These are phyloP conservation scores for Trichophyton equinum DNA, from an alignment of 2,329 filamentous ascomycete species.

Conservation along the genomic window DNA sequence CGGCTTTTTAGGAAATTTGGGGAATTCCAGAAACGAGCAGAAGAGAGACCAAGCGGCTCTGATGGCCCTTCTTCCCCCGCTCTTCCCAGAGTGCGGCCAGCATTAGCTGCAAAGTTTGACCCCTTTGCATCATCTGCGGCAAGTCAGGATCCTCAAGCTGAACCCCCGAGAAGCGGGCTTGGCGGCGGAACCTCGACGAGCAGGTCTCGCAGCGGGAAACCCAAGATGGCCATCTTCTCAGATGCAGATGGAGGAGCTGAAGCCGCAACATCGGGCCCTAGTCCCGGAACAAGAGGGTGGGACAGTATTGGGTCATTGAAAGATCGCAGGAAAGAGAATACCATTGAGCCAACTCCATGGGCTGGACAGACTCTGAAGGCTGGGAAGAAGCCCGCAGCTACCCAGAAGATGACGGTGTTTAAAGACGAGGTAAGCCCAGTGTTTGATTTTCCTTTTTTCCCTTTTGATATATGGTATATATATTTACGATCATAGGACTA, in stretches of 20 bases:
- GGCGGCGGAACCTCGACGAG: slow-evolving; percentile 28
- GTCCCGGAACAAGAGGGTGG: slow-evolving; percentile 60
- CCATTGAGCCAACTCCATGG: slow-evolving; percentile 76
- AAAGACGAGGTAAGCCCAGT: slow-evolving; percentile 76
- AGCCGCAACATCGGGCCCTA: slow-evolving; percentile 43
- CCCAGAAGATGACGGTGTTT: slow-evolving; percentile 80
- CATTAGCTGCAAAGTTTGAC: slow-evolving; percentile 72
- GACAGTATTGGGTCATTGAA: slow-evolving; percentile 77
- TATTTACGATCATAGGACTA: slow-evolving; percentile 95
- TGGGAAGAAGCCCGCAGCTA: slow-evolving; percentile 65
- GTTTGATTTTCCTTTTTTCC: slow-evolving; percentile 19
- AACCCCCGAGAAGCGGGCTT: slow-evolving; percentile 45
- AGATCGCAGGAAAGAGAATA: slow-evolving; percentile 90
- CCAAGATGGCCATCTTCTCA: slow-evolving; percentile 85
- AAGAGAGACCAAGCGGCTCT: slow-evolving; percentile 49
- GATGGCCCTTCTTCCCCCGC: slow-evolving; percentile 72
- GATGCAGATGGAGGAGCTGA: slow-evolving; percentile 53
- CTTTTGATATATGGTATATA: slow-evolving; percentile 35
- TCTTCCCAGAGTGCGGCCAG: slow-evolving; percentile 68
- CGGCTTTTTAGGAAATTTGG: slow-evolving; percentile 77
- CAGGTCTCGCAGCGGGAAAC: slow-evolving; percentile 53
- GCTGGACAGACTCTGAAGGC: slow-evolving; percentile 79
- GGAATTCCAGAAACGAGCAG: slow-evolving; percentile 73
- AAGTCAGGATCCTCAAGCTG: slow-evolving; percentile 46
- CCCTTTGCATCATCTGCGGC: slow-evolving; percentile 52